Evolutionary conservation across 1,284 basidiomycete genomes (phyloP), one percentile per base, ranked within the genome.

Genomic region (Stereum hirsutum): DNA sequence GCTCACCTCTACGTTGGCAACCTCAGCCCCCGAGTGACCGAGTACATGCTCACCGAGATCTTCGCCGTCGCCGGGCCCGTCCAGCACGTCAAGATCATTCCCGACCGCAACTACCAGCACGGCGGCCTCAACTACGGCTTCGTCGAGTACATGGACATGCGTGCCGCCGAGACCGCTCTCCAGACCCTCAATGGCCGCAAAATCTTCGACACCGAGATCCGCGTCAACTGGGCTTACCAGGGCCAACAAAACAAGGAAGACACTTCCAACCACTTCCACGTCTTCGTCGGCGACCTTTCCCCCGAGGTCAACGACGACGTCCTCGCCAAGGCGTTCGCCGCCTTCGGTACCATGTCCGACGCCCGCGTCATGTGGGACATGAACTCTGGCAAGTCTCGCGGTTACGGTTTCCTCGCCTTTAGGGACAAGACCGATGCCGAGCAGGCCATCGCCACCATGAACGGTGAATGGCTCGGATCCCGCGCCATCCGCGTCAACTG

Each of bases 341-440:
- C 90, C 31, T 98, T 98, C 61, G 90, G 92, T 28, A 89, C 86
- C 45, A 74, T 99, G 63, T 93, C 89, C 46, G 95, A 99, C 63
- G 95, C 94, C 39, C 81, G 95, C 38, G 94, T 99, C 53, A 99
- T 99, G 94, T 98, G 95, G 92, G 95, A 99, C 63, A 94, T 96
- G 89, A 95, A 94, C 70, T 96, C 92, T 46, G 94, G 95, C 52
- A 97, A 97, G 70, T 95, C 89, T 59, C 82, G 89, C 55, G 89
- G 92, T 33, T 96, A 93, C 60, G 89, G 89, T 46, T 94, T 95
- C 74, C 78, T 93, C 50, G 89, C 89, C 10, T 91, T 93, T 74
- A 80, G 92, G 53, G 92, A 96, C 70, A 94, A 94, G 68, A 87
- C 89, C 42, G 95, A 99, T 57, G 96, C 96, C 24, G 94, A 98